These are phyloP conservation scores for Amphibolis antarctica DNA, from an alignment of 106 monocot species.

Conservation along the genomic window DNA sequence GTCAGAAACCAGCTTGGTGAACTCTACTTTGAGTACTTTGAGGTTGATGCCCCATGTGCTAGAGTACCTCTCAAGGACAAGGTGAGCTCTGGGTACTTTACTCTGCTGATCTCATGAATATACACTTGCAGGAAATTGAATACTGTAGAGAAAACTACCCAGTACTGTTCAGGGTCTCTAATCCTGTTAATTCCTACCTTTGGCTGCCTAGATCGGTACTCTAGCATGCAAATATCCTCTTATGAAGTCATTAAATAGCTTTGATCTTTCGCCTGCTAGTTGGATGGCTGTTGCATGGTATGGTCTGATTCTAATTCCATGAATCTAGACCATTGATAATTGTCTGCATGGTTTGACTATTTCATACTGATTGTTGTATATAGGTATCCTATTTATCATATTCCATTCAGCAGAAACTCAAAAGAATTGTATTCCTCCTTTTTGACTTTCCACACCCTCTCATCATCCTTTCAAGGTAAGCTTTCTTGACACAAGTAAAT, in stretches of 20 bases:
- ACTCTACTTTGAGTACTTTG: constrained; percentile 63
- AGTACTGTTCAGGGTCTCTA: neutral
- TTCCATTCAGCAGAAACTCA: constrained; percentile 29
- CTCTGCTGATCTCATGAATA: neutral
- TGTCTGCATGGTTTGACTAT: neutral
- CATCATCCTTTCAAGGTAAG: constrained; percentile 43
- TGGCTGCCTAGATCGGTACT: constrained; percentile 25
- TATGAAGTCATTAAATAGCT: constrained; percentile 47
- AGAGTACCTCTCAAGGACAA: constrained; percentile 64
- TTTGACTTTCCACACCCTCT: constrained; percentile 51
- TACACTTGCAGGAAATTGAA: too few relatives aligned
- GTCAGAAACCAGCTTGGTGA: constrained; percentile 31
- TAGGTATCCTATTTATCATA: constrained; percentile 61
- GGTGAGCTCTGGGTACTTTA: neutral
- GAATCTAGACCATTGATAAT: neutral
- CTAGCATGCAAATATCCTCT: constrained; percentile 43
- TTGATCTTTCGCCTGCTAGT: constrained; percentile 76
- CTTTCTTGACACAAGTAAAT: too few relatives aligned
- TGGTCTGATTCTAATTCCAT: neutral
- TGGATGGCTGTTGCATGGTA: constrained; percentile 94
- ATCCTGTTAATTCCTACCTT: neutral
- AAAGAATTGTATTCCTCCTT: constrained; percentile 44
- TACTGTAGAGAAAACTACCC: neutral
- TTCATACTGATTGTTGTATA: neutral
- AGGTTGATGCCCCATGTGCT: constrained; percentile 39